Evolutionary conservation across 2,329 filamentous ascomycete genomes (phyloP).

Genomic region (Alternaria arbusti): DNA sequence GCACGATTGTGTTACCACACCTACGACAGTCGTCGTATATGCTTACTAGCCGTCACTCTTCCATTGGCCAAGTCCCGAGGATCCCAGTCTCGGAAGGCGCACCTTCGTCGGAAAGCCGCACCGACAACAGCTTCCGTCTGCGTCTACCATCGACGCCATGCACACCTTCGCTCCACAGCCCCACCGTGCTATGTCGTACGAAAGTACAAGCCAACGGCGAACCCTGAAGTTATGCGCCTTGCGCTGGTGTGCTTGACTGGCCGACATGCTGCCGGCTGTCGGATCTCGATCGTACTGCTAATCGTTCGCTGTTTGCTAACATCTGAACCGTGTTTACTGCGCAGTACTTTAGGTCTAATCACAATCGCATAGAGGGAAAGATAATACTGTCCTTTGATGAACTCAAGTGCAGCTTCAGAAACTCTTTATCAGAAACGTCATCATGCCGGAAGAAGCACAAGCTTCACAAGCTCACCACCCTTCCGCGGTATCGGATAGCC

Average conservation of each 20-base stretch:
- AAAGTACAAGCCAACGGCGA: background rate
- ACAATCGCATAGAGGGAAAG: background rate
- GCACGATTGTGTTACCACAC: background rate
- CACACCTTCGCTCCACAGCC: slow-evolving; percentile 16
- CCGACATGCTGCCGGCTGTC: slow-evolving; percentile 5
- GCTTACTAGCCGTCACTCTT: background rate
- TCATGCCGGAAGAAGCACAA: background rate
- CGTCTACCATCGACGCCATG: slow-evolving; percentile 4
- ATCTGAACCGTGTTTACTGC: background rate
- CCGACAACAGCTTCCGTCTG: slow-evolving; percentile 25
- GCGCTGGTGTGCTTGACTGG: slow-evolving; percentile 1
- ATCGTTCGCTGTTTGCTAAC: background rate
- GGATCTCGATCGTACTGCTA: background rate
- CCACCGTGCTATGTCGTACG: slow-evolving; percentile 11
- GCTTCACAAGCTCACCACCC: background rate
- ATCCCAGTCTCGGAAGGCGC: slow-evolving; percentile 24
- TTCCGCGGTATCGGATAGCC: slow-evolving; percentile 18
- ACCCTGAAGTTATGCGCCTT: background rate
- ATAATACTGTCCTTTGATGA: background rate
- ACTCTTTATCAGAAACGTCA: background rate
- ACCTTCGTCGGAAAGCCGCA: slow-evolving; percentile 9
- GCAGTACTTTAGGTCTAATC: background rate
- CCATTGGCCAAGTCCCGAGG: slow-evolving; percentile 13
- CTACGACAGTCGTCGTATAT: background rate
- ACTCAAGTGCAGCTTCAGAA: background rate